These are phyloP conservation scores for Septoria petroselini DNA, from an alignment of 2,329 filamentous ascomycete genomes.

Conservation along the genomic window DNA sequence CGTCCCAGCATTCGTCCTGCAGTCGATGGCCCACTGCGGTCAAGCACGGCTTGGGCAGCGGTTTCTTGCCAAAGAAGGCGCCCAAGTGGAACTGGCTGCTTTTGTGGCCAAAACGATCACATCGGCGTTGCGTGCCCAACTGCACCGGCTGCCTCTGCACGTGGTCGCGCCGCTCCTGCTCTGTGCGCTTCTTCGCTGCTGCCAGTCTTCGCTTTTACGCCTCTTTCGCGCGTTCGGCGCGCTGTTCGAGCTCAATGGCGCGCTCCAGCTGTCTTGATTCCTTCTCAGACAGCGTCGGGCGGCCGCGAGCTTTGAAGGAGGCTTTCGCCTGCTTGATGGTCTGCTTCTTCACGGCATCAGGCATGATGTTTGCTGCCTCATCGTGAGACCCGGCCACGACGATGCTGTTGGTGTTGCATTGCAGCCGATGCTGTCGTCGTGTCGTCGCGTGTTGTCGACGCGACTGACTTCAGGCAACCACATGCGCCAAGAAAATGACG, in stretches of 20 bases:
- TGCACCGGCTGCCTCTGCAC: conserved; percentile 19
- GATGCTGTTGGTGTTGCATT: no score
- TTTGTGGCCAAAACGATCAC: conserved; percentile 37
- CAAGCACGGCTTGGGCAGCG: neutral
- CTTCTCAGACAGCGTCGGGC: conserved; percentile 33
- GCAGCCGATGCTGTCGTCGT: no score
- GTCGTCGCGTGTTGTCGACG: no score
- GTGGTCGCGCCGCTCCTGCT: conserved; percentile 28
- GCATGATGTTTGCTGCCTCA: conserved; percentile 20
- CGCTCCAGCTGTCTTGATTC: conserved; percentile 38
- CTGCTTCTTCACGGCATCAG: conserved; percentile 26
- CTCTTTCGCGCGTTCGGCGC: conserved; percentile 37
- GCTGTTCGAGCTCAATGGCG: conserved; percentile 35
- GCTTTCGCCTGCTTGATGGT: conserved; percentile 40
- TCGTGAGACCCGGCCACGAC: neutral
- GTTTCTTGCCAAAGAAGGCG: conserved; percentile 34
- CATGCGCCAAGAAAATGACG: no score
- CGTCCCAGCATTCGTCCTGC: neutral
- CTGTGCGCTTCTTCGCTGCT: conserved; percentile 31
- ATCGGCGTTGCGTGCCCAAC: conserved; percentile 35
- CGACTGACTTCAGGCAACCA: no score
- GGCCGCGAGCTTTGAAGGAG: conserved; percentile 37
- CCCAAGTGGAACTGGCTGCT: conserved; percentile 40
- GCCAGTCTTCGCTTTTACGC: conserved; percentile 35
- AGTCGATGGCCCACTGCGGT: neutral